These are phyloP conservation scores for Dictyostelium brefeldianum DNA, from an alignment of 78 protist genomes.

Conservation along the genomic window DNA sequence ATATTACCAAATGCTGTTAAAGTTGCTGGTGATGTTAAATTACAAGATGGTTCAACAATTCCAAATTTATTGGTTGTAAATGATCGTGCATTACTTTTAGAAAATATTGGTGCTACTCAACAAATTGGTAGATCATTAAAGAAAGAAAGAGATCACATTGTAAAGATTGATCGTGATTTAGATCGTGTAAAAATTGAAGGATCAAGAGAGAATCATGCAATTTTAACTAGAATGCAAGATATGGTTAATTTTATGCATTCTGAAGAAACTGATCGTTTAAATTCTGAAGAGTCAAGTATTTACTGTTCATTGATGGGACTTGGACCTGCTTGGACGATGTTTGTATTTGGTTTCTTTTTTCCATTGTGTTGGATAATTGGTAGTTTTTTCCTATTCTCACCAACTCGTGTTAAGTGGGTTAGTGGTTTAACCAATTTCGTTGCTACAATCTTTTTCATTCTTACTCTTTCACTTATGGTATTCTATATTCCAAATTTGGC, in stretches of 20 bases:
- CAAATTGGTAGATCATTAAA: conserved; percentile 71
- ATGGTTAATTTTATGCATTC: conserved; percentile 61
- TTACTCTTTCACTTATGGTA: background rate
- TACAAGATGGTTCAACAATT: conserved; percentile 49
- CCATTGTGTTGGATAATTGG: conserved; percentile 74
- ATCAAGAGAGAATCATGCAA: conserved; percentile 47
- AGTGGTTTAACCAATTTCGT: conserved; percentile 71
- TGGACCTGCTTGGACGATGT: conserved; percentile 82
- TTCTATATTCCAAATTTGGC: conserved; percentile 31
- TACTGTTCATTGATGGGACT: conserved; percentile 76
- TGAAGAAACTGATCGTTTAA: conserved; percentile 38
- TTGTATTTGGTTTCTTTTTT: conserved; percentile 68
- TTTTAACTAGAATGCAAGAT: conserved; percentile 67
- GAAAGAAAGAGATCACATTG: conserved; percentile 59
- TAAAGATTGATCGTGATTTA: conserved; percentile 66
- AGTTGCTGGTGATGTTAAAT: conserved; percentile 52
- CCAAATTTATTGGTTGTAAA: conserved; percentile 83
- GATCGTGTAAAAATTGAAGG: conserved; percentile 69
- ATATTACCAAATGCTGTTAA: conserved; percentile 78
- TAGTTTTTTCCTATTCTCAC: conserved; percentile 59
- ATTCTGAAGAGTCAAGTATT: conserved; percentile 55
- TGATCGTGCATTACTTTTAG: conserved; percentile 63
- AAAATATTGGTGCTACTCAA: conserved; percentile 84
- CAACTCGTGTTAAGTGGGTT: conserved; percentile 75
- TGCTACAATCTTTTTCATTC: background rate